A percentile compares a stretch with the other conserved stretches of the same genome.
Conservation (phyloP, 352 stramenopile species). For the Globisporangium perplexum region DNA sequence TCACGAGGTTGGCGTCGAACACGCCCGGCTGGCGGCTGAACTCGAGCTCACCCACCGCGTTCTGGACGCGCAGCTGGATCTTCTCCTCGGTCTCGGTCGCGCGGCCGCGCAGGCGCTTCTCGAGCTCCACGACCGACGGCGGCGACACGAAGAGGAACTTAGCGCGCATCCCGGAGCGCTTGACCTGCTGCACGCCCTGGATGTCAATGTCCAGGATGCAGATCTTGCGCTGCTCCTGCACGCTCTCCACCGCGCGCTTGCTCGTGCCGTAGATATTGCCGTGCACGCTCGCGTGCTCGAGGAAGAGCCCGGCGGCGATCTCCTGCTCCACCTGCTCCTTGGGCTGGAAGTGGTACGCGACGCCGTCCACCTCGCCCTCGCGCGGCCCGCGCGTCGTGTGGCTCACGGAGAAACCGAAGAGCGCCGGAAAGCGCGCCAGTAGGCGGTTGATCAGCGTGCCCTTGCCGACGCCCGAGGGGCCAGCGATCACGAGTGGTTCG, state of each 20-base stretch:
- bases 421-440: slow-evolving; percentile 70
- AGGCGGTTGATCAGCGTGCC: slow-evolving; percentile 95
- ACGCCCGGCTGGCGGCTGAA: slow-evolving; percentile 80
- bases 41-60: slow-evolving; percentile 91
- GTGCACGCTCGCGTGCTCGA: slow-evolving; percentile 97
- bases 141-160: slow-evolving; percentile 97
- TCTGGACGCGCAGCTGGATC: slow-evolving; percentile 90
- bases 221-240: slow-evolving; percentile 93
- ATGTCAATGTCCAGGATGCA: slow-evolving; percentile 99
- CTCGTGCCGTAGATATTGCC: slow-evolving; percentile 98
- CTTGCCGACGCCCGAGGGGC: slow-evolving; percentile 91
- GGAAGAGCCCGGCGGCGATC: slow-evolving; percentile 93
- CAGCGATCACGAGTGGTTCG: slow-evolving; percentile 87
- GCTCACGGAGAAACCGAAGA: slow-evolving; percentile 96
- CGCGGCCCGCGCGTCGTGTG: slow-evolving; percentile 96
- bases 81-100: slow-evolving; percentile 96
- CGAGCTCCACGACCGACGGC: slow-evolving; percentile 92
- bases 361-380: slow-evolving; percentile 92
- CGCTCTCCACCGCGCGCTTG: slow-evolving; percentile 88
- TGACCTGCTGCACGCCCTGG: slow-evolving; percentile 95
- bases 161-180: slow-evolving; percentile 74
- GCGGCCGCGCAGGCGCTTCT: slow-evolving; percentile 91
- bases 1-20: slow-evolving; percentile 89
- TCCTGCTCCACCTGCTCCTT: slow-evolving; percentile 92
- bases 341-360: slow-evolving; percentile 96